Evolutionary conservation across 352 stramenopile species (phyloP), one percentile per base, ranked within the genome.

Genomic region (Blastocystis sp.): DNA sequence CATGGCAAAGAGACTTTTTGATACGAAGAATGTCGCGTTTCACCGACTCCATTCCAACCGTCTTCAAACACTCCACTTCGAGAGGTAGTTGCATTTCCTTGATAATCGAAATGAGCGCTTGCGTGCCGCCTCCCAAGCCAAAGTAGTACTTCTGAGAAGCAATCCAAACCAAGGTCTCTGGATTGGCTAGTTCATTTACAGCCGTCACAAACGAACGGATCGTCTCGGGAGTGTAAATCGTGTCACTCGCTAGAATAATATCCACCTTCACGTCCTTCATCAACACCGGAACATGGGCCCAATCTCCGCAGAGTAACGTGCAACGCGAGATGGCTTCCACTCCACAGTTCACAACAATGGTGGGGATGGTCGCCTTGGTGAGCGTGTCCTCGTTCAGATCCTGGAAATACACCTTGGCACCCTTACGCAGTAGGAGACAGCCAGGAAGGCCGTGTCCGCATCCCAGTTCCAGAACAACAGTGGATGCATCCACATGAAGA

Each of bases 131-230:
- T 63, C 69, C 69, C 8, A 81, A 51, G 1, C 69, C 69, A 42
- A 81, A 81, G 48, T 81, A 81, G 40, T 81, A 81, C n/a, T 61
- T 59, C 46, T 81, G 69, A 9, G 69, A 81, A 34, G 69, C 69
- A 29, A 81, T 63, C 44, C 46, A 48, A 11, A 54, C 24, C 27
- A 63, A 18, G 11, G 69, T 81, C 0, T 81, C 53, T 11, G 29
- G n/a, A 40, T 21, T 34, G 16, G 53, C 53, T 11, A 81, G 36
- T 29, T 63, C 16, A n/a, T 81, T 81, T 21, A 81, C 69, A 7
- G 40, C 42, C 24, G 69, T 44, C 7, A 81, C 49, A n/a, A 81
- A 81, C 8, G 69, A 63, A 24, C 69, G 69, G 36, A 81, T 64
- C 2, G 69, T 81, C 21, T 48, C 69, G 8, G 69, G 69, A 8